Evolutionary conservation across 2,329 filamentous ascomycete species (phyloP), one percentile per base, ranked within the genome.

Genomic region (Epichloe bromicola): DNA sequence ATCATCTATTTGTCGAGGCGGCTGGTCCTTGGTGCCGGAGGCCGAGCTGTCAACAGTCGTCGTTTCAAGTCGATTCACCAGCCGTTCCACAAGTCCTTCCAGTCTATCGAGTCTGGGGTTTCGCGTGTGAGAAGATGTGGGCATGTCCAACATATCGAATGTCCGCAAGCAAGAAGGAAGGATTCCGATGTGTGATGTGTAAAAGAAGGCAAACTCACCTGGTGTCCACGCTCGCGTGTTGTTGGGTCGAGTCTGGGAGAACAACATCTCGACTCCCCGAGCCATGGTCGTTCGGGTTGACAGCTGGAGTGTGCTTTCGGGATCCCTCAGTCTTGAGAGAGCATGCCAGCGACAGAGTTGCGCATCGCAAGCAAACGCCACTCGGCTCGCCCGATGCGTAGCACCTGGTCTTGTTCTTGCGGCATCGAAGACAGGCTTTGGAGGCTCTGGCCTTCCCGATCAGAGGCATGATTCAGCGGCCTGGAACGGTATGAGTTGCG

Each of bases 351-450:
- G 56, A 54, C 6, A 62, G 44, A 2, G 60, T 63, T 30, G 55
- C 45, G 30, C 60, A 63, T 2, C 60, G 59, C 2, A 63, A 53
- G 40, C 60, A 63, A 8, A 52, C 46, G 5, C 55, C 55, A 2
- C 30, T 41, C 4, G 48, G 37, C n/a, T 43, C 43, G 0, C 48
- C 34, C 0, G 56, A 58, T 2, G 54, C 50, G 17, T 63, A 62
- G 39, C 60, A 62, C 8, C 60, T 52, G 14, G 60, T 61, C 48
- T 63, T 63, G 44, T 58, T 50, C 23, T 55, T 58, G 38, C 57
- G 60, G 17, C 60, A 63, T 1, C 56, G 49, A 36, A 56, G 54
- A 43, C 60, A 63, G 5, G 60, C 60, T 44, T 58, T 60, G 1
- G 60, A 60, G 10, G 60, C 60, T 49, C 60, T 56, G 10, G 52